A percentile compares a stretch with the other conserved stretches of the same genome.
These are phyloP conservation scores for Platismatia glauca DNA, from an alignment of 495 filamentous ascomycete species.

Conservation along the genomic window DNA sequence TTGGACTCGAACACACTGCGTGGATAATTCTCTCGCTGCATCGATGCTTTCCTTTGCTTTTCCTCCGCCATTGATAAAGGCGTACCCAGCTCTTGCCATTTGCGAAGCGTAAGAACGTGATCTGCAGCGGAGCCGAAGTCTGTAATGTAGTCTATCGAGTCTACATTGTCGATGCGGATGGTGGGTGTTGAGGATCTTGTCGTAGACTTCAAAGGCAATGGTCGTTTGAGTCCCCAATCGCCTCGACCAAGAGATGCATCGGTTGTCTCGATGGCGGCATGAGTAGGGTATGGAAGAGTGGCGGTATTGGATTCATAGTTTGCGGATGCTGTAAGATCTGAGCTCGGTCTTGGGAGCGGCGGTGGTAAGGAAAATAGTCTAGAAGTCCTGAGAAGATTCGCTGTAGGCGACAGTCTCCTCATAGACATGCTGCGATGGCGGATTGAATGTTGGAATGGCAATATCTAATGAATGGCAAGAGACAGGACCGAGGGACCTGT, in stretches of 20 bases:
- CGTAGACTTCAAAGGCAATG: conserved; percentile 67
- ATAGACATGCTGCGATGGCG: conserved; percentile 34
- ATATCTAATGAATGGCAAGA: too few species aligned
- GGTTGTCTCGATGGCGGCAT: conserved; percentile 77
- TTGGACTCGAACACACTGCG: conserved; percentile 43
- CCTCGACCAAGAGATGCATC: conserved; percentile 62
- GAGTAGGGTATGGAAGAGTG: conserved; percentile 69
- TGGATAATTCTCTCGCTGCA: conserved; percentile 16
- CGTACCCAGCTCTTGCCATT: conserved; percentile 75
- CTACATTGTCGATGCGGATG: conserved; percentile 61
- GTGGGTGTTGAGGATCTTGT: conserved; percentile 57
- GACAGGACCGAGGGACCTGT: too few species aligned
- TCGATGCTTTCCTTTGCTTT: conserved; percentile 18
- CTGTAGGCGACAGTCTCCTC: conserved; percentile 49
- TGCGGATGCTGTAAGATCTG: conserved; percentile 34
- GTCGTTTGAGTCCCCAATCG: conserved; percentile 92
- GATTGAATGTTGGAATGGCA: background rate
- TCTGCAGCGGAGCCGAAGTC: conserved; percentile 80
- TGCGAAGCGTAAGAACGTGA: conserved; percentile 69
- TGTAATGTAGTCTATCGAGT: conserved; percentile 86
- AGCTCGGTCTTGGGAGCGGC: conserved; percentile 40
- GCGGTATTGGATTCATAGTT: conserved; percentile 52
- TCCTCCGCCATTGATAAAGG: conserved; percentile 48
- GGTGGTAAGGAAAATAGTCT: conserved; percentile 57
- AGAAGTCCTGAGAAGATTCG: conserved; percentile 54